Evolutionary conservation across 73 alveolate species (phyloP).

Genomic region (Blepharisma stoltei): DNA sequence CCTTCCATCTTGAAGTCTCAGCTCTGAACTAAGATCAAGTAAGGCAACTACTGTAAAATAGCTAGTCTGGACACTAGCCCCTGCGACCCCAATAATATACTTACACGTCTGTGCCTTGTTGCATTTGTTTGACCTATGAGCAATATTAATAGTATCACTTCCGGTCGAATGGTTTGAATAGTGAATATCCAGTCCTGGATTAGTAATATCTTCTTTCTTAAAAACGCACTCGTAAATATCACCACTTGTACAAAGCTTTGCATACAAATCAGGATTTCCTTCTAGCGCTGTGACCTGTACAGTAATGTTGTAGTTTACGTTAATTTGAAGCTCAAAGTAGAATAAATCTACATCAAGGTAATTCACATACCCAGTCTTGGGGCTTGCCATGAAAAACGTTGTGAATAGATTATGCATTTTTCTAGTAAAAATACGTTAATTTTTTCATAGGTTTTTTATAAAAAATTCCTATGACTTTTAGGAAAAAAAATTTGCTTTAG

Average conservation of each 20-base stretch:
- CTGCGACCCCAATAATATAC: slow-evolving; percentile 24
- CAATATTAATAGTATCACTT: slow-evolving; percentile 1
- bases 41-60: background rate
- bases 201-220: background rate
- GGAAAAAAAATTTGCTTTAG: no score
- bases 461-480: no score
- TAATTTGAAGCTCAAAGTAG: background rate
- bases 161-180: slow-evolving; percentile 18
- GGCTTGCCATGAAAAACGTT: background rate
- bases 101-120: background rate
- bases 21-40: background rate
- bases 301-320: background rate
- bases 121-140: background rate
- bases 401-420: no score
- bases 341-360: background rate
- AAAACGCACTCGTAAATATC: background rate
- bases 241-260: background rate
- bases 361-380: background rate
- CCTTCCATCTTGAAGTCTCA: slow-evolving; percentile 13
- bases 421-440: no score
- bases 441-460: no score
- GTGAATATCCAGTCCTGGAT: background rate
- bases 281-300: background rate
- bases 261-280: slow-evolving; percentile 32
- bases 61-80: background rate